Percentiles rank a stretch among this genome's conserved stretches.
phyloP scores from a whole-genome alignment of 306 rosid genomes.

The Glycyrrhiza uralensis region DNA sequence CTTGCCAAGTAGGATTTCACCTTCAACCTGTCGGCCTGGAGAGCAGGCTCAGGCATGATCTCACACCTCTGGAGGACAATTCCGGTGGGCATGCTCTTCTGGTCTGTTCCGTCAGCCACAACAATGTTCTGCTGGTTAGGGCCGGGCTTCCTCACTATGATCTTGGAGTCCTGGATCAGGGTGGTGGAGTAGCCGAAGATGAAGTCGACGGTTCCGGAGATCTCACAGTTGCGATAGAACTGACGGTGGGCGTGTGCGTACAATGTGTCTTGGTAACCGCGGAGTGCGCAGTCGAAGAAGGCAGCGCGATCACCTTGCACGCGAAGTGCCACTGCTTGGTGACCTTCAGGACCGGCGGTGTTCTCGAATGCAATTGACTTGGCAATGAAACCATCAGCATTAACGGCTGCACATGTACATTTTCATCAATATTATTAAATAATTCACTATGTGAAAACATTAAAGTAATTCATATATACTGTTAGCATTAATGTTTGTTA shows the following conservation, averaged over 20 bases:
- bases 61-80: slow-evolving; percentile 55
- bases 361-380: slow-evolving; percentile 57
- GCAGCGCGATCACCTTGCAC: slow-evolving; percentile 45
- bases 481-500: not conserved
- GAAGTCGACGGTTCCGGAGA: slow-evolving; percentile 66
- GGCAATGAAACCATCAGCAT: slow-evolving; percentile 43
- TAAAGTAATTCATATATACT: not conserved
- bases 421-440: not conserved
- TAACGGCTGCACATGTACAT: slow-evolving; percentile 19
- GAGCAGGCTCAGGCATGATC: slow-evolving; percentile 42
- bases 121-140: slow-evolving; percentile 31
- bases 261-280: slow-evolving; percentile 65
- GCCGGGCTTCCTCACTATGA: slow-evolving; percentile 47
- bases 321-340: slow-evolving; percentile 72
- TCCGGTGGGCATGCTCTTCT: slow-evolving; percentile 8
- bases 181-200: slow-evolving; percentile 52
- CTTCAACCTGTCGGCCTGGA: slow-evolving; percentile 24
- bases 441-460: not conserved
- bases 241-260: slow-evolving; percentile 53
- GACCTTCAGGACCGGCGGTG: slow-evolving; percentile 59
- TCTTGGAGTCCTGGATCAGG: slow-evolving; percentile 49
- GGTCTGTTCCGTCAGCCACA: slow-evolving; percentile 44
- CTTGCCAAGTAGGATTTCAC: slow-evolving; percentile 50
- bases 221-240: slow-evolving; percentile 61
- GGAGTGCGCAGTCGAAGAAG: slow-evolving; percentile 46